Conservation (phyloP, 2,329 filamentous ascomycete genomes). For the Alternaria angustiovoidea region DNA sequence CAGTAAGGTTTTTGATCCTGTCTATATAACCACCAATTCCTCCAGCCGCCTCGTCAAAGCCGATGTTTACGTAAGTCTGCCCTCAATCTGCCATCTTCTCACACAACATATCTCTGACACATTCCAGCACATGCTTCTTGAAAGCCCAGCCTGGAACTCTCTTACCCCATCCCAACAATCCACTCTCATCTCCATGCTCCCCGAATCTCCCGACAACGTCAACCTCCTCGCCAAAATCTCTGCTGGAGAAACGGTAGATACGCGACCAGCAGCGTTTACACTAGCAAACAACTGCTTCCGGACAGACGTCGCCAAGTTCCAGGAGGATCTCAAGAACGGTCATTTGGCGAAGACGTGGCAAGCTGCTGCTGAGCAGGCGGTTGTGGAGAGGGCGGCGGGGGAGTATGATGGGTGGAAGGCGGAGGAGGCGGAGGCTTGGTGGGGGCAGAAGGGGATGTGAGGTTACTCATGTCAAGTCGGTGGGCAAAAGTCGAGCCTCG, state of each 20-base stretch:
- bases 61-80: constrained; percentile 38
- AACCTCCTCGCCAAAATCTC: constrained; percentile 23
- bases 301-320: constrained; percentile 63
- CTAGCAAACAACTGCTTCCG: constrained; percentile 57
- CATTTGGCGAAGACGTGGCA: constrained; percentile 67
- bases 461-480: not conserved
- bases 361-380: constrained; percentile 62
- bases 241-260: constrained; percentile 21
- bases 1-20: constrained; percentile 40
- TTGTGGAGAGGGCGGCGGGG: constrained; percentile 60
- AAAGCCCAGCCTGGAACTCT: constrained; percentile 40
- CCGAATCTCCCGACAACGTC: constrained; percentile 27
- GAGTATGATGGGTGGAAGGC: constrained; percentile 66
- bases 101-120: constrained; percentile 3
- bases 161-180: constrained; percentile 33
- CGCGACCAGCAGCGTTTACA: constrained; percentile 35
- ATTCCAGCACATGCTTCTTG: constrained; percentile 42
- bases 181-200: constrained; percentile 35
- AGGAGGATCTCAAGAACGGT: constrained; percentile 64
- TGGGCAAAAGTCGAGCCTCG: too few relatives aligned
- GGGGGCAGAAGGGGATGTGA: constrained; percentile 63
- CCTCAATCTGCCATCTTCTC: not conserved
- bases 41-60: constrained; percentile 40
- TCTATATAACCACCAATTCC: constrained; percentile 44
- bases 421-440: constrained; percentile 63